Conservation (phyloP, 1,284 basidiomycete species). For the Coniferiporia weirii region DNA sequence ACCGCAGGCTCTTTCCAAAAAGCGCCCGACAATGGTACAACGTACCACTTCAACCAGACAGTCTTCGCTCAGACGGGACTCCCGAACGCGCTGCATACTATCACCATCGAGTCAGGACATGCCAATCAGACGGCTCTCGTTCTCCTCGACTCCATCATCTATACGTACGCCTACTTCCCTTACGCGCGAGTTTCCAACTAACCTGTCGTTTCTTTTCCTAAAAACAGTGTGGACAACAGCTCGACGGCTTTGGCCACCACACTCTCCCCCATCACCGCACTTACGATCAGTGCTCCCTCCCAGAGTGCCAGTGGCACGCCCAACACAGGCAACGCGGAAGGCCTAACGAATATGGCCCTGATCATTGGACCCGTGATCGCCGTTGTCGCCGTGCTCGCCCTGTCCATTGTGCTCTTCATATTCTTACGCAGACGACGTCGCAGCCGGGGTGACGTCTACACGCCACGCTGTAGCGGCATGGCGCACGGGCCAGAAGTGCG, state of each 20-base stretch:
- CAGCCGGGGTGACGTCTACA: not conserved
- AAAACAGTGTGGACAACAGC: constrained; percentile 4
- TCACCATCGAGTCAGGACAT: constrained; percentile 7
- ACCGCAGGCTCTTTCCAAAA: not conserved
- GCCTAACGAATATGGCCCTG: not conserved
- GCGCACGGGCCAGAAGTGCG: not conserved
- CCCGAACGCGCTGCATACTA: not conserved
- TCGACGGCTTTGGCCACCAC: not conserved
- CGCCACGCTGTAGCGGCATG: too few species aligned
- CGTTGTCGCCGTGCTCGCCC: constrained; percentile 1
- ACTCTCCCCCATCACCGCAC: not conserved
- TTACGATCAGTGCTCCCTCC: not conserved
- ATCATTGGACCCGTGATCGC: constrained; percentile 6
- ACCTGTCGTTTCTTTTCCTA: not conserved
- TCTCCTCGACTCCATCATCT: constrained; percentile 14
- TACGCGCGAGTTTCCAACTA: not conserved
- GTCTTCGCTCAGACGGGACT: constrained; percentile 3
- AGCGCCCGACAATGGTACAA: not conserved
- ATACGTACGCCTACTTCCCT: constrained; percentile 7
- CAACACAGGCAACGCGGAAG: not conserved
- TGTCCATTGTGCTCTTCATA: not conserved
- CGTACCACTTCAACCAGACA: constrained; percentile 2
- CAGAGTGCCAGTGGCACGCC: not conserved
- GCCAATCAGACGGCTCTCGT: constrained; percentile 6
- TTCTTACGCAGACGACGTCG: not conserved